Evolutionary conservation across 345 rosid species (phyloP), one percentile per base, ranked within the genome.

Genomic region (Lagerstroemia speciosa): DNA sequence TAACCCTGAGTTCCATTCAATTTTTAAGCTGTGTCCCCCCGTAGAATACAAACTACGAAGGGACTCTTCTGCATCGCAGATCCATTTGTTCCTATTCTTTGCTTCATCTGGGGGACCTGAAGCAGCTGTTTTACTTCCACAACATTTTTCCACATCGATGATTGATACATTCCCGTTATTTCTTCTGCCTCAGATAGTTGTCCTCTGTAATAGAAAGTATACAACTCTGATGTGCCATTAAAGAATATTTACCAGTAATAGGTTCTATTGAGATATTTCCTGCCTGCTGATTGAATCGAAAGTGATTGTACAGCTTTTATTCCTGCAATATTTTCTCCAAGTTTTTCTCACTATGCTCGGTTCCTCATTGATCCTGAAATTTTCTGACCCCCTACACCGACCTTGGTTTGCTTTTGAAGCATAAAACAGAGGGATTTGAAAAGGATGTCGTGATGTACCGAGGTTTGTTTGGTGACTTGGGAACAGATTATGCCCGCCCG

Each of bases 31-130:
- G 32, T 40, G 62, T 27, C 38, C 30, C 48, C 20, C 32, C 3
- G 61, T 20, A 40, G 64, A 64, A 37, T 57, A 27, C 45, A 65
- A 48, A 3, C 0, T 67, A 52, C 63, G 58, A 52, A 67, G 43
- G 63, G 27, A 33, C 1, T 52, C 62, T 30, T 65, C 71, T 36
- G 24, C 52, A 55, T 15, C n/a, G 52, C 64, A 32, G 33, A 63
- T 71, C 69, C 37, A 53, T 64, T 71, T 62, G 37, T 48, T 37
- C 58, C 63, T 29, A 71, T 71, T 64, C 68, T 71, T 64, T 71
- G 63, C 74, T 50, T 71, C 68, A 48, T 19, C 24, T 14, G 5
- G 68, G 50, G 67, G 74, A n/a, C 48, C 36, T 31, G 27, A 50
- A 34, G 64, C 68, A 50, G 33, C 40, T 40, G 27, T 27, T 27